These are phyloP conservation scores for Fragaria vesca DNA, from an alignment of 306 rosid species.

Conservation along the genomic window DNA sequence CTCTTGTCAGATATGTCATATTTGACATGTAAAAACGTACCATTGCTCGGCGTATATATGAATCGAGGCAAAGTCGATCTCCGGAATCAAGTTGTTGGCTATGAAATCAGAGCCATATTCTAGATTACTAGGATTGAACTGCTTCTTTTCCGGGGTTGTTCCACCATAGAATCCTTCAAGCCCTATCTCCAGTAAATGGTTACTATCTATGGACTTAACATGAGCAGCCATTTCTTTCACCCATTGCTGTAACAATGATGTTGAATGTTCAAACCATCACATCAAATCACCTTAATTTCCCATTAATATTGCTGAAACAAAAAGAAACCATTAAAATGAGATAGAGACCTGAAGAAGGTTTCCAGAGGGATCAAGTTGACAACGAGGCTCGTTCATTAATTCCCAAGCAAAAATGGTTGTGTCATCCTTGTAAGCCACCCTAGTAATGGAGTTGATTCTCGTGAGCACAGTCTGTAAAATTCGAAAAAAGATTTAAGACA, in stretches of 20 bases:
- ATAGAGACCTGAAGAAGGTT: slow-evolving; percentile 14
- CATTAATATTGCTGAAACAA: not conserved
- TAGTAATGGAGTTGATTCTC: slow-evolving; percentile 49
- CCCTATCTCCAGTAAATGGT: slow-evolving; percentile 56
- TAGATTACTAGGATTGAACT: slow-evolving; percentile 45
- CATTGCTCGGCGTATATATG: slow-evolving; percentile 61
- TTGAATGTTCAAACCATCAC: not conserved
- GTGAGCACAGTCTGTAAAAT: slow-evolving; percentile 47
- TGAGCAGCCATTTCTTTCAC: slow-evolving; percentile 54
- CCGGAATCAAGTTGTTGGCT: slow-evolving; percentile 33
- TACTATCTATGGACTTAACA: slow-evolving; percentile 48
- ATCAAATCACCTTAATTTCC: not conserved
- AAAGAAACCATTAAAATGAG: not conserved
- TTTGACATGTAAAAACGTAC: slow-evolving; percentile 20
- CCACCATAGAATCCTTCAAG: slow-evolving; percentile 74
- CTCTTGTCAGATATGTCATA: not conserved
- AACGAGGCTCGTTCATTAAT: slow-evolving; percentile 59
- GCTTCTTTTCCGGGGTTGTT: slow-evolving; percentile 41
- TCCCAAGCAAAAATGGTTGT: slow-evolving; percentile 61
- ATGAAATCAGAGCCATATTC: slow-evolving; percentile 57
- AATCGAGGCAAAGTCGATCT: slow-evolving; percentile 54
- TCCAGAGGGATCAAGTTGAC: slow-evolving; percentile 52
- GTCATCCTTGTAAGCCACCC: slow-evolving; percentile 43
- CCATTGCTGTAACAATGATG: slow-evolving; percentile 43
- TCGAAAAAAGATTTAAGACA: not conserved